Evolutionary conservation across 2,329 filamentous ascomycete genomes (phyloP).

Genomic region (Cylindrodendrum hubeiense): DNA sequence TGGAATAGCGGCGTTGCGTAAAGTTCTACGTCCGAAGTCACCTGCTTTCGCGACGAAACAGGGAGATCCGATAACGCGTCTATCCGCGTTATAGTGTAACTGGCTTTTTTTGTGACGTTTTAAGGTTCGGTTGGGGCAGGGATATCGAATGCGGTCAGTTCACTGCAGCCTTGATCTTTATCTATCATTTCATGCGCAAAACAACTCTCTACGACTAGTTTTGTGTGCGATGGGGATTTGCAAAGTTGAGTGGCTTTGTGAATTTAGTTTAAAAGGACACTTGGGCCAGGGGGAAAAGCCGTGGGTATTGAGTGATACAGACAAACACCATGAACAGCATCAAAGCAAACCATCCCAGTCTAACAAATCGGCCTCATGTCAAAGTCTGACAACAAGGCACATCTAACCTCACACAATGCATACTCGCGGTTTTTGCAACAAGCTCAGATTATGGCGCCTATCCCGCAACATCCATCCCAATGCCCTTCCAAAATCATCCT

Average conservation of each 20-base stretch:
- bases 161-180: not conserved
- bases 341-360: not conserved
- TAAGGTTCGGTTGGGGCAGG: not conserved
- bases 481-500: not conserved
- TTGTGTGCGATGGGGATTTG: too few relatives aligned
- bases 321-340: too few relatives aligned
- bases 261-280: too few relatives aligned
- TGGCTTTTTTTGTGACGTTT: not conserved
- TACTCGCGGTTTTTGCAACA: slow-evolving; percentile 8
- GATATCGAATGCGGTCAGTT: not conserved
- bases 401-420: not conserved
- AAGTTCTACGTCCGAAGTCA: not conserved
- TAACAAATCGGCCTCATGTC: not conserved
- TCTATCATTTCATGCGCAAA: not conserved
- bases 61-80: not conserved
- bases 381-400: not conserved
- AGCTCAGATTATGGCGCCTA: slow-evolving; percentile 15
- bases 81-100: not conserved
- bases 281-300: too few relatives aligned
- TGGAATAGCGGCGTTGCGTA: slow-evolving; percentile 3
- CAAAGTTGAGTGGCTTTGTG: too few relatives aligned
- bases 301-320: too few relatives aligned
- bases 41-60: not conserved
- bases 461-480: slow-evolving; percentile 2
- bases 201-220: not conserved